phyloP scores from a whole-genome alignment of 192 early-diverging fungal species.

The Thoreauomyces humboldtii region DNA sequence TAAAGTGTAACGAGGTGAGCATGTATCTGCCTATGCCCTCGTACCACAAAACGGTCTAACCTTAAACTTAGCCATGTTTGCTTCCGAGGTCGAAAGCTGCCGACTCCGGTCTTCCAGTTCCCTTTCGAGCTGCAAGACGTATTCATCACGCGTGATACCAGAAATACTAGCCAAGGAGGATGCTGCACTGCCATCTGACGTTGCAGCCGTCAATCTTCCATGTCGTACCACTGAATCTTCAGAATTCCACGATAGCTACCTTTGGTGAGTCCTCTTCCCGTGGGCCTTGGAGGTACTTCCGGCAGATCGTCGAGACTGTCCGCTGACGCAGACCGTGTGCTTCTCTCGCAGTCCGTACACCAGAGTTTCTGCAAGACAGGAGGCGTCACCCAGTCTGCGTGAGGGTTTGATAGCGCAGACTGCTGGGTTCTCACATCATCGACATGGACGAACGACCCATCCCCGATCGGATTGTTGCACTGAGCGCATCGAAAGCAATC shows the following conservation, averaged over 20 bases:
- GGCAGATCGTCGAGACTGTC: too few relatives aligned
- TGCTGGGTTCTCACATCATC: slow-evolving; percentile 28
- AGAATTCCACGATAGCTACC: too few relatives aligned
- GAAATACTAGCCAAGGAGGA: not conserved
- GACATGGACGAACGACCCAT: slow-evolving; percentile 20
- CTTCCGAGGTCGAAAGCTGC: slow-evolving; percentile 9
- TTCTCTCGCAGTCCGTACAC: slow-evolving; percentile 11
- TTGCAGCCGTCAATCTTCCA: too few relatives aligned
- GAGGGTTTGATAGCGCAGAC: too few relatives aligned
- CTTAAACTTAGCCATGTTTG: slow-evolving; percentile 3
- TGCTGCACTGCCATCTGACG: not conserved
- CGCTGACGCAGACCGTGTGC: too few relatives aligned
- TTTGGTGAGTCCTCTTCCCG: too few relatives aligned
- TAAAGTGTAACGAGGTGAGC: not conserved
- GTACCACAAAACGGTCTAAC: not conserved
- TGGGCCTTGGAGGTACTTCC: too few relatives aligned
- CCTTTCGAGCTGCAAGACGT: slow-evolving; percentile 15
- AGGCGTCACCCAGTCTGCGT: not conserved
- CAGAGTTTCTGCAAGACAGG: slow-evolving; percentile 5
- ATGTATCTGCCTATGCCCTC: not conserved
- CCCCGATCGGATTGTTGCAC: slow-evolving; percentile 21
- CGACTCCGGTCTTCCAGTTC: slow-evolving; percentile 22
- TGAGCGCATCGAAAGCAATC: slow-evolving; percentile 24
- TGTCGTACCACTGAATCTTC: too few relatives aligned
- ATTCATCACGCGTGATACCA: slow-evolving; percentile 3